phyloP scores from a whole-genome alignment of 2,329 filamentous ascomycete species.

The Penicillium sp. region DNA sequence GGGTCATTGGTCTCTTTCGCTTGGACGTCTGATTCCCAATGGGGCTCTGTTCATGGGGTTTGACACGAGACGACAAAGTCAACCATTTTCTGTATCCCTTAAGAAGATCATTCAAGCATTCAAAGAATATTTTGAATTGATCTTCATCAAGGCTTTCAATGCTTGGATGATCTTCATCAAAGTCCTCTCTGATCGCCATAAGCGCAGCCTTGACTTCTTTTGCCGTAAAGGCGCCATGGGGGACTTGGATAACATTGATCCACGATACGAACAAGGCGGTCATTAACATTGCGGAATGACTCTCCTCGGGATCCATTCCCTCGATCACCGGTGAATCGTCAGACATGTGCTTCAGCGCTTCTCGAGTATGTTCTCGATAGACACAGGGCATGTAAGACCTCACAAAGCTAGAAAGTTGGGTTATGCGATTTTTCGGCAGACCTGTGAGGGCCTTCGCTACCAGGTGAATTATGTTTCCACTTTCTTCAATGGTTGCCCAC shows the following conservation, averaged over 20 bases:
- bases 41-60: not conserved
- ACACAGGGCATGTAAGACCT: not conserved
- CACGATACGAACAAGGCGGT: not conserved
- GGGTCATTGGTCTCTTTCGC: too few relatives aligned
- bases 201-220: not conserved
- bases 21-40: too few relatives aligned
- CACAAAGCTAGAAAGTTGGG: not conserved
- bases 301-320: not conserved
- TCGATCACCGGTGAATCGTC: not conserved
- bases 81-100: not conserved
- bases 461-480: not conserved
- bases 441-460: not conserved
- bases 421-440: not conserved
- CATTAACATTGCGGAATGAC: not conserved
- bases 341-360: not conserved
- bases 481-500: not conserved
- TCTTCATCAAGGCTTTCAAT: not conserved
- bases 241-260: not conserved
- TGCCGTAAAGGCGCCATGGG: not conserved
- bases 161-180: not conserved
- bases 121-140: not conserved
- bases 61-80: not conserved
- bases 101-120: not conserved
- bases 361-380: not conserved
- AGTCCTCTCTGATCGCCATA: not conserved